phyloP scores from a whole-genome alignment of 163 green algal species.

The Prototheca wickerhamii region DNA sequence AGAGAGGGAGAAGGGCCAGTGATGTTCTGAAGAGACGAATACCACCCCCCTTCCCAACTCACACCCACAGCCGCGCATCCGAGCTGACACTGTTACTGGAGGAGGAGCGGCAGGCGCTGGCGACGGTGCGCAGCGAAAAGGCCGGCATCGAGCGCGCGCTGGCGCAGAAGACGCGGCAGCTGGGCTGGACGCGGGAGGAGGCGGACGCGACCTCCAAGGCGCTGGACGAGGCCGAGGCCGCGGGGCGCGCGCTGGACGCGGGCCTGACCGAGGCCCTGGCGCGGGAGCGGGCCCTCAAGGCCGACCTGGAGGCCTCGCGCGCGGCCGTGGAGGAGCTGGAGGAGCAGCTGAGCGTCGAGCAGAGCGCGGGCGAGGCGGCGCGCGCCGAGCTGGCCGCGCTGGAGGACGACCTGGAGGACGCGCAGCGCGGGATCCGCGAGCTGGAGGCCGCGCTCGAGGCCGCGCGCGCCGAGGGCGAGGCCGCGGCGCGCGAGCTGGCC shows the following conservation, averaged over 20 bases:
- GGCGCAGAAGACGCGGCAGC: neutral
- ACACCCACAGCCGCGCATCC: too few relatives aligned
- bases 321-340: conserved; percentile 11
- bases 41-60: too few relatives aligned
- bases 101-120: too few relatives aligned
- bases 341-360: conserved; percentile 1
- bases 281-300: conserved; percentile 3
- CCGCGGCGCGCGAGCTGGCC: conserved; percentile 25
- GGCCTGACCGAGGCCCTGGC: neutral
- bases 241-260: conserved; percentile 18
- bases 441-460: conserved; percentile 5
- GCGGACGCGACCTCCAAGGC: conserved; percentile 24
- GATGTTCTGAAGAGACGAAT: too few relatives aligned
- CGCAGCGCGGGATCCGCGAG: conserved; percentile 12
- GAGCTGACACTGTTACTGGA: too few relatives aligned
- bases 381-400: conserved; percentile 7
- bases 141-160: too few relatives aligned
- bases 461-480: conserved; percentile 23
- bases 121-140: too few relatives aligned
- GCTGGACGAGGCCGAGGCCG: conserved; percentile 26
- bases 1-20: too few relatives aligned
- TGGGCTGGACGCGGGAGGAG: conserved; percentile 10
- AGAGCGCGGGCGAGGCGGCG: conserved; percentile 8
- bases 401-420: conserved; percentile 5
- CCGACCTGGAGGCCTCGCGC: conserved; percentile 13